A percentile compares a stretch with the other conserved stretches of the same genome.
Conservation (phyloP, 2,329 filamentous ascomycete species). For the Lecanosticta acicola region DNA sequence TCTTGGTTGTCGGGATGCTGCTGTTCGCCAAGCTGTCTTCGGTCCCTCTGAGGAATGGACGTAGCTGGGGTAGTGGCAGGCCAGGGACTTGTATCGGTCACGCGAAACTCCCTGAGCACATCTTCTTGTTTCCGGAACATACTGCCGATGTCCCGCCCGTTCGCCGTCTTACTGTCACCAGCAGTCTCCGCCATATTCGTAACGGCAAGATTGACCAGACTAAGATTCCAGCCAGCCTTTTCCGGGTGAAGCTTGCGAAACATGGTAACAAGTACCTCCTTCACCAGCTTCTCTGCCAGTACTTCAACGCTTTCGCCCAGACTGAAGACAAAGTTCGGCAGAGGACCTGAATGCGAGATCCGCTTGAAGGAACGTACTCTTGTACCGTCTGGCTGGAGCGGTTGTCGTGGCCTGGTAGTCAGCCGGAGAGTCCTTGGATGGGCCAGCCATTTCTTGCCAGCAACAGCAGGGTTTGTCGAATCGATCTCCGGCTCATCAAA, state of each 20-base stretch:
- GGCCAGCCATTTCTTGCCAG: constrained; percentile 60
- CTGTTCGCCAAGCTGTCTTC: too few species aligned
- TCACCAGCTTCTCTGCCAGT: constrained; percentile 63
- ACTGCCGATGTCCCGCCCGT: constrained; percentile 67
- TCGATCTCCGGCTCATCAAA: constrained; percentile 18
- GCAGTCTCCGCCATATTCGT: constrained; percentile 66
- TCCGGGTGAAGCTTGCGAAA: constrained; percentile 70
- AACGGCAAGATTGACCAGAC: constrained; percentile 79
- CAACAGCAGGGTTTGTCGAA: constrained; percentile 1
- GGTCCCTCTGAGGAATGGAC: too few species aligned
- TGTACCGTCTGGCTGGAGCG: constrained; percentile 48
- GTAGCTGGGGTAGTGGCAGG: neutral
- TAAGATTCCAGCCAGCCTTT: constrained; percentile 68
- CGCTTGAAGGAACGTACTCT: constrained; percentile 59
- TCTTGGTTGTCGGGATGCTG: neutral
- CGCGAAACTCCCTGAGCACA: constrained; percentile 61
- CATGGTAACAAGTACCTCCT: constrained; percentile 62
- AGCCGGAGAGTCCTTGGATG: constrained; percentile 76
- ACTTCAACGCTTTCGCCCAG: constrained; percentile 53
- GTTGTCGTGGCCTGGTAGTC: constrained; percentile 62
- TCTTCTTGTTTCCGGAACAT: constrained; percentile 78
- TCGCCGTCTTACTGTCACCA: constrained; percentile 39
- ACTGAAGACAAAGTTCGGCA: constrained; percentile 70
- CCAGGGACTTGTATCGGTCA: constrained; percentile 39
- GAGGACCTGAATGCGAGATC: constrained; percentile 66